These are phyloP conservation scores for Colletotrichum plurivorum DNA, from an alignment of 2,329 filamentous ascomycete species.

Conservation along the genomic window DNA sequence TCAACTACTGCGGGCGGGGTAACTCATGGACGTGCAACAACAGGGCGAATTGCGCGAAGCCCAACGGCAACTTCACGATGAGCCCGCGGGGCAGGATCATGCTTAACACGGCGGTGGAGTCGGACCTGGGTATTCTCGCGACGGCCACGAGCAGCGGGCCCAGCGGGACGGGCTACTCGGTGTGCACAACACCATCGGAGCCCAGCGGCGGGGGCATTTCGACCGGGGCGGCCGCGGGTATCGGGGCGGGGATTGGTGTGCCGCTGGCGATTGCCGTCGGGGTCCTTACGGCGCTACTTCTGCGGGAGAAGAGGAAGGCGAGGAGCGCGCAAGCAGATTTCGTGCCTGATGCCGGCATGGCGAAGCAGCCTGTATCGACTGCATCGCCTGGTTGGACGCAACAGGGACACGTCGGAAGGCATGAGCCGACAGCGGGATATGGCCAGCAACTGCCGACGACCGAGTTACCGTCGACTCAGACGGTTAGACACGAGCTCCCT, in stretches of 20 bases:
- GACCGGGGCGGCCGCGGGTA: constrained; percentile 26
- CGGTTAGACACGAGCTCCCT: constrained; percentile 7
- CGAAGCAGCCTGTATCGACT: neutral
- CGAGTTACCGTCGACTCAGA: constrained; percentile 1
- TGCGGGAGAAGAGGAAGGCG: constrained; percentile 33
- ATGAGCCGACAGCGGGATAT: neutral
- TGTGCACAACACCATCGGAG: neutral
- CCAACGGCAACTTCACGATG: constrained; percentile 2
- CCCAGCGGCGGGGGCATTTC: neutral
- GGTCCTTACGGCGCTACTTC: constrained; percentile 21
- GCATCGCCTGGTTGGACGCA: neutral
- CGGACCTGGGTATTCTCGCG: constrained; percentile 1
- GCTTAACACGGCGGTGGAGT: neutral
- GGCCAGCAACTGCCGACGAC: neutral
- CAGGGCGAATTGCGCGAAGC: neutral
- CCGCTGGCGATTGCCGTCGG: constrained; percentile 28
- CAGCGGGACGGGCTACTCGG: neutral
- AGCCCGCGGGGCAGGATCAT: neutral
- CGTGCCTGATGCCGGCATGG: neutral
- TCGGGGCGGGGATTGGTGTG: constrained; percentile 31
- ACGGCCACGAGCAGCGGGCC: neutral
- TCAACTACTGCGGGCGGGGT: constrained; percentile 1
- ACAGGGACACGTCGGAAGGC: neutral
- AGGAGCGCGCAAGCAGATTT: neutral
- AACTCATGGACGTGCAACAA: constrained; percentile 6